Base-by-base conservation (phyloP, 2,329 filamentous ascomycete species). In the Keithomyces neogunnii region DNA sequence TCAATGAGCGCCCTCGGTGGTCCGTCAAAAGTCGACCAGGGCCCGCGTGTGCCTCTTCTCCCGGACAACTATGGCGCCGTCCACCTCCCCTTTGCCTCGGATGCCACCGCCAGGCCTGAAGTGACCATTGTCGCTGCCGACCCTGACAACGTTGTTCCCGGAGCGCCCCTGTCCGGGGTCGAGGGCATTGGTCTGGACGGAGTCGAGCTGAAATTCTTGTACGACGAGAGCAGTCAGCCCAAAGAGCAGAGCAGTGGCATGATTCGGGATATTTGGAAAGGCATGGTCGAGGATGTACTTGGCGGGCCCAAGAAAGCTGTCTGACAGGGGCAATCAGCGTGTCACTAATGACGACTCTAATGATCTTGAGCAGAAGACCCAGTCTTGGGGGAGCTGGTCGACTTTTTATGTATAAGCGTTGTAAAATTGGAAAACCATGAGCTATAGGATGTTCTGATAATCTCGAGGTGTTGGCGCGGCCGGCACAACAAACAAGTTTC, bases 151-250 rank as follows among this genome's bases (percentile, higher is more conserved):
- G 76, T 81, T 31, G 62, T 74, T 3, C 69, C 77, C 3, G 71
- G 73, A 2, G 69, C 73, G 4, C 73, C 78, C 4, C 66, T 84
- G 52, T 77, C 76, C 7, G 77, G 79, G 60, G 71, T 83, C n/a
- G 77, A 82, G 60, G 73, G 73, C n/a, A 74, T 81, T 58, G 73
- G 74, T 45, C 60, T 81, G 6, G 79, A 82, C 61, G 73, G 78
- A 45, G 69, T 79, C 5, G 74, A 80, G 63, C 68, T 83, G 49
- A 77, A 76, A 61, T 77, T 79, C 58, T 68, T 69, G 8, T 74
- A 80, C 55, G 66, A 71, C 35, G 52, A 60, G 54, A 51, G 51
- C 57, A 43, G 28, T 63, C 54, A 28, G 44, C 53, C 10, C 49
- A 58, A 66, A 31, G 61, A 66, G 13, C 60, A 65, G 19, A 52